A percentile compares a stretch with the other conserved stretches of the same genome.
These are phyloP conservation scores for Fusarium torulosum DNA, from an alignment of 2,329 filamentous ascomycete species.

Conservation along the genomic window DNA sequence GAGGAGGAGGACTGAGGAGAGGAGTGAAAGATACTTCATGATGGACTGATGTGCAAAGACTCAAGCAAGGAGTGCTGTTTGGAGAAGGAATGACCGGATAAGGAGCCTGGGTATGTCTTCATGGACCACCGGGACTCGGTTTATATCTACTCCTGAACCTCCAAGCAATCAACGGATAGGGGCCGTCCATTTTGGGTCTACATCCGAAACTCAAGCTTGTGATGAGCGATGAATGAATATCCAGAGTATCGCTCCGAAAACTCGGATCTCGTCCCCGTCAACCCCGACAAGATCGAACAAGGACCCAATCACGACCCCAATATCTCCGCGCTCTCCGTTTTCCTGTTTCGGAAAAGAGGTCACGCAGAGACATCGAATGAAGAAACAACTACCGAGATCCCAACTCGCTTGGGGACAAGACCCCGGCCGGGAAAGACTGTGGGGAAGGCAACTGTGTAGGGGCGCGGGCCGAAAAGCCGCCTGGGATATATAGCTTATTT, in stretches of 20 bases:
- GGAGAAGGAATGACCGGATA: slow-evolving; percentile 5
- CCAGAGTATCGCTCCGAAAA: slow-evolving; percentile 1
- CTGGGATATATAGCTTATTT: not conserved
- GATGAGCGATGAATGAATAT: not conserved
- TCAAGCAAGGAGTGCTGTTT: not conserved
- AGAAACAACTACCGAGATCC: slow-evolving; percentile 20
- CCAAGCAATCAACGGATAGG: slow-evolving; percentile 4
- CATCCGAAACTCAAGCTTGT: slow-evolving; percentile 1
- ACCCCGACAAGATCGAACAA: not conserved
- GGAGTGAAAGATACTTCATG: slow-evolving; percentile 22
- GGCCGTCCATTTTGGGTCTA: slow-evolving; percentile 8
- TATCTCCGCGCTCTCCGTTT: slow-evolving; percentile 23
- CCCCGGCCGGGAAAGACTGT: not conserved
- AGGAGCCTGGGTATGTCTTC: not conserved
- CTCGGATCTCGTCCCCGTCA: slow-evolving; percentile 1
- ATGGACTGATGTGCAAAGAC: not conserved
- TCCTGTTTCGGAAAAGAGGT: slow-evolving; percentile 10
- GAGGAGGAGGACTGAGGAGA: slow-evolving; percentile 19
- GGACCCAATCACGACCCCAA: slow-evolving; percentile 26
- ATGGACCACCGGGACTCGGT: not conserved
- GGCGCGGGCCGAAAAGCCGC: slow-evolving; percentile 16
- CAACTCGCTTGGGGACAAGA: slow-evolving; percentile 6
- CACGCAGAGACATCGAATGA: not conserved
- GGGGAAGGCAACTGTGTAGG: not conserved
- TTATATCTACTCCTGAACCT: slow-evolving; percentile 21